Percentiles rank a stretch among this genome's conserved stretches.
These are phyloP conservation scores for Dittrichia graveolens DNA, from an alignment of 129 eudicot genomes.

Conservation along the genomic window DNA sequence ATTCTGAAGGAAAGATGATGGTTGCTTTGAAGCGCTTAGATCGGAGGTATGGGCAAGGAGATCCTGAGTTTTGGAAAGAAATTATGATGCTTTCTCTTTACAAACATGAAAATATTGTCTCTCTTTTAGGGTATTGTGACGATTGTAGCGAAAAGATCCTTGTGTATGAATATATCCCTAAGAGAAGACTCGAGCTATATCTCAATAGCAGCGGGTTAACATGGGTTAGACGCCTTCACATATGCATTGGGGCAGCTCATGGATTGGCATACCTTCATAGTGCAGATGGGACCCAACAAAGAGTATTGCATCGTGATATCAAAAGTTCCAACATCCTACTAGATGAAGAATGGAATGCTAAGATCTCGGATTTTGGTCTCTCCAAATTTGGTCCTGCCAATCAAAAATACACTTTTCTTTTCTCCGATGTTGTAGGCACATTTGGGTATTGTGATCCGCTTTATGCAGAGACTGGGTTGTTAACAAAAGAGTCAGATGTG, in stretches of 20 bases:
- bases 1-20: no score
- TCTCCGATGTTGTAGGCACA: constrained; percentile 1
- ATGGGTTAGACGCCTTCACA: constrained; percentile 36
- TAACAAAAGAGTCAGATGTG: constrained; percentile 40
- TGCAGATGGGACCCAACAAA: not conserved
- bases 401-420: not conserved
- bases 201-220: constrained; percentile 20
- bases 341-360: constrained; percentile 27
- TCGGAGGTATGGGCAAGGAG: constrained; percentile 25
- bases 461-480: not conserved
- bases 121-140: constrained; percentile 39
- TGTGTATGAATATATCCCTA: constrained; percentile 30
- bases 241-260: constrained; percentile 33
- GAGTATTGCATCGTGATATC: constrained; percentile 25
- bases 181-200: constrained; percentile 8
- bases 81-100: constrained; percentile 33
- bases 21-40: no score
- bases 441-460: constrained; percentile 25
- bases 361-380: constrained; percentile 32
- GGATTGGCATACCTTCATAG: constrained; percentile 27
- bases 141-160: constrained; percentile 34
- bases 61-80: constrained; percentile 40
- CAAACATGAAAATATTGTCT: constrained; percentile 35
- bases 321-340: constrained; percentile 26
- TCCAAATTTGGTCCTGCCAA: constrained; percentile 16